Base-by-base conservation (phyloP, 2,329 filamentous ascomycete species). In the Ophiocordyceps sinensis region DNA sequence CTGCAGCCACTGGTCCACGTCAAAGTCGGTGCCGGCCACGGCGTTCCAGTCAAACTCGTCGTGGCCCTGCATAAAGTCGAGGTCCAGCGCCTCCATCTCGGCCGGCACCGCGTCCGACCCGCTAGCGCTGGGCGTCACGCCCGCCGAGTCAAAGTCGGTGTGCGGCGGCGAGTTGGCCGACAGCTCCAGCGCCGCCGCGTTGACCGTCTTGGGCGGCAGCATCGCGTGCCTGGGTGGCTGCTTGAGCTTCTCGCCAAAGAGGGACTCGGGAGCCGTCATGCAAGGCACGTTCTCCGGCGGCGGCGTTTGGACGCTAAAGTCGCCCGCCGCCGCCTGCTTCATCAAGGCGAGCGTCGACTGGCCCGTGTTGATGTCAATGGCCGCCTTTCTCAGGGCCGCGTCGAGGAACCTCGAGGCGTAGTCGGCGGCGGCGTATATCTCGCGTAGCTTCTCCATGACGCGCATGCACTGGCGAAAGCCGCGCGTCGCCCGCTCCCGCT, bases 351-450 rank as follows among this genome's bases (percentile, higher is more conserved):
- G 50, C n/a, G 54, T 53, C 17, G 56, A 52, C 13, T 54, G 56
- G 5, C 54, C 52, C 14, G 56, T 50, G 38, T 63, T 73, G 32
- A 86, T 67, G 42, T 84, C 78, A 46, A 91, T 87, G 43, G 84
- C 79, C 9, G 85, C 85, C 64, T 94, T 93, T 46, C 84, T 79
- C 47, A 94, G 82, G 1, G 87, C 86, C 1, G 87, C 86, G 56
- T 94, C 85, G n/a, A 95, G 71, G 65, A 95, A 95, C 3, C 85
- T 85, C 1, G 85, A 89, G n/a, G 86, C 87, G 53, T 91, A 94
- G 59, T 95, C 88, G n/a, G 89, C 89, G 0, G 88, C 87, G 0
- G 87, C 80, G 54, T 96, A 95, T 28, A 87, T 85, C 54, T 94
- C 86, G 31, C 87, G 78, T 15, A 96, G 71, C 47, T 81, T 82